Conservation (phyloP, 768 basidiomycete genomes). For the Aureoboletus auriporus region DNA sequence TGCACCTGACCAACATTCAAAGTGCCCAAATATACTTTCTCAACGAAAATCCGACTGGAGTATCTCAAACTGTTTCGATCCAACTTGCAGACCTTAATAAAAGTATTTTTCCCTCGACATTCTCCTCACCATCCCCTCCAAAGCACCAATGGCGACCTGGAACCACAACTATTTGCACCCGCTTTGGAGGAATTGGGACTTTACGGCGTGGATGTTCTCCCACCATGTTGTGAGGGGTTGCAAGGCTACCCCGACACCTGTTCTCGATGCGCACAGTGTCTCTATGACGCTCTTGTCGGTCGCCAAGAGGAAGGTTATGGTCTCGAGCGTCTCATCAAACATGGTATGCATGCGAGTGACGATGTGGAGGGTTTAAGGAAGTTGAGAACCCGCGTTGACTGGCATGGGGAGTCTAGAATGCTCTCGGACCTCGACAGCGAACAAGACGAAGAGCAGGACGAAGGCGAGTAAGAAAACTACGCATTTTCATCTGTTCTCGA, state of each 20-base stretch:
- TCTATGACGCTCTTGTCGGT: slow-evolving; percentile 11
- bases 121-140: neutral
- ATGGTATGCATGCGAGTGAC: slow-evolving; percentile 8
- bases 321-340: slow-evolving; percentile 8
- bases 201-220: slow-evolving; percentile 3
- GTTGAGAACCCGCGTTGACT: slow-evolving; percentile 11
- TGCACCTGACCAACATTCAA: slow-evolving; percentile 11
- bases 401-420: slow-evolving; percentile 12
- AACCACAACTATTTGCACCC: slow-evolving; percentile 9
- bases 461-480: no score
- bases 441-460: no score
- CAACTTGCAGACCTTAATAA: slow-evolving; percentile 8
- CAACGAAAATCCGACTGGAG: slow-evolving; percentile 4
- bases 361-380: slow-evolving; percentile 3
- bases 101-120: neutral
- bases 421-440: neutral
- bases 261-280: slow-evolving; percentile 8
- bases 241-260: no score
- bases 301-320: slow-evolving; percentile 10
- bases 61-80: slow-evolving; percentile 7
- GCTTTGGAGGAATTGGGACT: slow-evolving; percentile 15
- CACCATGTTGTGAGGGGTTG: slow-evolving; percentile 2
- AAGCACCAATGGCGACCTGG: neutral
- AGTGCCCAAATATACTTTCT: slow-evolving; percentile 8
- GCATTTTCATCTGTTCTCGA: no score